A percentile compares a stretch with the other conserved stretches of the same genome.
Conservation (phyloP, 768 basidiomycete species). For the Cystobasidium ongulense region DNA sequence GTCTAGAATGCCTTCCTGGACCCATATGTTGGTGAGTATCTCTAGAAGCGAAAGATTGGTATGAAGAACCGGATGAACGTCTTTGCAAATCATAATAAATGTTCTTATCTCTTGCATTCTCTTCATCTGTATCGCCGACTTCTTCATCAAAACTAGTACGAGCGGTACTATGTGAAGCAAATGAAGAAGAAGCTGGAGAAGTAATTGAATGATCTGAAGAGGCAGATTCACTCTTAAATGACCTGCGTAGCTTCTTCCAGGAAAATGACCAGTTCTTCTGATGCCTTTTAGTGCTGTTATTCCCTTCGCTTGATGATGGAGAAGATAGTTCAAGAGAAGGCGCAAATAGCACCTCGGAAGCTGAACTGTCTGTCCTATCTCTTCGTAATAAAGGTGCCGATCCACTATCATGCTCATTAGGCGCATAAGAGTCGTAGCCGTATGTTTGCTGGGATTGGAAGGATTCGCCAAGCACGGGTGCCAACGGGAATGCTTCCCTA, state of each 20-base stretch:
- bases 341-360: slow-evolving; percentile 16
- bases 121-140: slow-evolving; percentile 26
- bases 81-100: not conserved
- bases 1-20: not conserved
- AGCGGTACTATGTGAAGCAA: not conserved
- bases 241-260: not conserved
- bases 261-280: slow-evolving; percentile 7
- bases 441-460: not conserved
- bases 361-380: slow-evolving; percentile 25
- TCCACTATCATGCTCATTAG: not conserved
- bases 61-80: not conserved
- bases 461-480: not conserved
- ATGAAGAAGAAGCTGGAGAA: not conserved
- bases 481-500: not conserved
- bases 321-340: not conserved
- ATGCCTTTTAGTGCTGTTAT: not conserved
- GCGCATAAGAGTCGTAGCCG: not conserved
- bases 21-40: not conserved
- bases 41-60: not conserved
- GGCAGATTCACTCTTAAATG: not conserved
- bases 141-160: slow-evolving; percentile 14
- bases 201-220: not conserved
- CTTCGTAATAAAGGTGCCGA: slow-evolving; percentile 1
- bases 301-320: not conserved
- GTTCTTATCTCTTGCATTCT: not conserved